Base-by-base conservation (phyloP, 1,284 basidiomycete genomes). In the Cutaneotrichosporon sp. region DNA sequence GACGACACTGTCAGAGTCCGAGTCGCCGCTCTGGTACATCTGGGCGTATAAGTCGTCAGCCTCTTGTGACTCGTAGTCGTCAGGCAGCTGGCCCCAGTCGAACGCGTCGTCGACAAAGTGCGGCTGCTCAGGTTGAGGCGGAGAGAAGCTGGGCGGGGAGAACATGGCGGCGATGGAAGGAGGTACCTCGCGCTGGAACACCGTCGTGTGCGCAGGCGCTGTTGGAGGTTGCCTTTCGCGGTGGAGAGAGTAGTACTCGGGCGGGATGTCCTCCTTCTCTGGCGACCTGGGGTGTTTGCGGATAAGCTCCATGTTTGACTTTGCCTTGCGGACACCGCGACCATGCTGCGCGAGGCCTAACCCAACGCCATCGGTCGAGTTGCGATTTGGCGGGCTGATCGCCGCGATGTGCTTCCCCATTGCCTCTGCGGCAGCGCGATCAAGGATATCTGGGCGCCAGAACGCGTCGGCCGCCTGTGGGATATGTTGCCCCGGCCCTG, bases 11-110 rank as follows among this genome's bases (percentile, higher is more conserved):
- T 42, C 42, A 1, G 47, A 32, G 36, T 50, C 16, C 5, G 26
- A 26, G 52, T 56, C 47, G 40, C 53, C 32, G 30, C n/a, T 26
- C 11, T 31, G 1, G 46, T 50, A 58, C 31, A 21, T 21, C 46
- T 58, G 46, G 49, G 32, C 58, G 26, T 53, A 53, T 21, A 56
- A 49, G 63, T 78, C 76, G n/a, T 78, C 76, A 26, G 70, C 72
- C 56, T 67, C 71, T 61, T 75, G 70, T 9, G 66, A 69, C 58
- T 79, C 77, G 58, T 79, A 78, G 58, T 76, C 75, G 7, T 65
- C 66, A 4, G 75, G 75, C 26, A 76, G 62, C 8, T 73, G 74
- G 22, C 65, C 70, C 62, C 73, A 76, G 10, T 71, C 75, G 56
- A 70, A 77, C 22, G 69, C 71, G 32, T 75, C 63, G 58, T 64